Evolutionary conservation across 495 filamentous ascomycete species (phyloP).

Genomic region (Penicillium herquei): DNA sequence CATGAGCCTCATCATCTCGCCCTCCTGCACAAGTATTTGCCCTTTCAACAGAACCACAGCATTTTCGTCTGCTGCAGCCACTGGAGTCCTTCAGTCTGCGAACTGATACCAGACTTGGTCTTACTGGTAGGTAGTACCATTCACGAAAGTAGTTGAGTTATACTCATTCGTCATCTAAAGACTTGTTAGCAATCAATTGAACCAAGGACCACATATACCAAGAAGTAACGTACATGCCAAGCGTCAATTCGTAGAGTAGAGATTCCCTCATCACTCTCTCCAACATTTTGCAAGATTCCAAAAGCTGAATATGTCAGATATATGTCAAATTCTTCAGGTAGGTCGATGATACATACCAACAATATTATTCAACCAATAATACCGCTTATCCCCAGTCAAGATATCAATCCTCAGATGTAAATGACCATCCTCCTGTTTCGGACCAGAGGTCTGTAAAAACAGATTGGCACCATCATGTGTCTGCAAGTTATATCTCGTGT

Average conservation of each 20-base stretch:
- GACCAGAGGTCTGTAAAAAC: slow-evolving; percentile 26
- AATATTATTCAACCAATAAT: slow-evolving; percentile 38
- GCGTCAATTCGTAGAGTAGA: slow-evolving; percentile 29
- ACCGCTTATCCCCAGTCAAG: slow-evolving; percentile 26
- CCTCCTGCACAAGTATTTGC: too few relatives aligned
- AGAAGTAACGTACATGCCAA: slow-evolving; percentile 28
- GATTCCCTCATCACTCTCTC: slow-evolving; percentile 4
- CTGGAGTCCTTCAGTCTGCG: too few relatives aligned
- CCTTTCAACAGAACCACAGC: too few relatives aligned
- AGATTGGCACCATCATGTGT: slow-evolving; percentile 32
- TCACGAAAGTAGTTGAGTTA: slow-evolving; percentile 6
- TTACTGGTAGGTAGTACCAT: slow-evolving; percentile 3
- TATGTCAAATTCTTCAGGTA: too few relatives aligned
- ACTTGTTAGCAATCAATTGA: neutral
- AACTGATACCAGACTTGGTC: neutral
- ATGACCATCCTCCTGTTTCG: slow-evolving; percentile 19
- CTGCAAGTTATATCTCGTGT: slow-evolving; percentile 34
- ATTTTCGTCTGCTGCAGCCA: too few relatives aligned
- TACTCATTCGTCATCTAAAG: slow-evolving; percentile 1
- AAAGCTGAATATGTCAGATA: slow-evolving; percentile 18
- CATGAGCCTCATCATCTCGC: too few relatives aligned
- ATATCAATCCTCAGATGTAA: slow-evolving; percentile 30
- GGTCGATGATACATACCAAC: slow-evolving; percentile 21
- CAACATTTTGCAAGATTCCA: slow-evolving; percentile 20
- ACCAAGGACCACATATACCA: neutral